Evolutionary conservation across 148 eudicot genomes (phyloP).

Genomic region (Rhododendron ovatum): DNA sequence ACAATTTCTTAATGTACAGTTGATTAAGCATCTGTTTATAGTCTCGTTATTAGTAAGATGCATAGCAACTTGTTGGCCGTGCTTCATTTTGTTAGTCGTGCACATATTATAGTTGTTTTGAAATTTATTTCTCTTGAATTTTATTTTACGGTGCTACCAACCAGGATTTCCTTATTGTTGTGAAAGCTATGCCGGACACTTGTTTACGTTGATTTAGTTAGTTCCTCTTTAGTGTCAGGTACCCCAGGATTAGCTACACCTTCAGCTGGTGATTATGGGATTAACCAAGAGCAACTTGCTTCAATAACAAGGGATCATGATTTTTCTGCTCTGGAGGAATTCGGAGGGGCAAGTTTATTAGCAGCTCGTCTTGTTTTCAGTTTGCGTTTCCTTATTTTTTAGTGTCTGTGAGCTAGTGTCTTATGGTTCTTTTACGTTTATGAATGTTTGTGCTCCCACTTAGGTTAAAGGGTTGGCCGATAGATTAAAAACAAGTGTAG

Average conservation of each 20-base stretch:
- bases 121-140: neutral
- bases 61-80: neutral
- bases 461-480: constrained; percentile 66
- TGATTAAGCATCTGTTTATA: neutral
- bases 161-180: neutral
- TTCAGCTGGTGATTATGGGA: constrained; percentile 43
- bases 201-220: neutral
- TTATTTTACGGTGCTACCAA: neutral
- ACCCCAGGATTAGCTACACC: constrained; percentile 27
- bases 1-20: neutral
- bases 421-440: neutral
- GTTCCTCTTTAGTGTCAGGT: constrained; percentile 27
- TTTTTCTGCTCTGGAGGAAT: constrained; percentile 48
- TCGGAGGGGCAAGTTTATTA: constrained; percentile 63
- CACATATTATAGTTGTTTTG: neutral
- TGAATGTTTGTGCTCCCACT: neutral
- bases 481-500: constrained; percentile 49
- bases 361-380: neutral
- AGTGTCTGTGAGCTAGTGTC: neutral
- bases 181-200: neutral
- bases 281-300: constrained; percentile 57
- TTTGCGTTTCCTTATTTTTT: neutral
- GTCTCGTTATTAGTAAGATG: neutral
- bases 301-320: constrained; percentile 71
- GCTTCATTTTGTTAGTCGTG: neutral